Conservation (phyloP, 1,139 yeast species). For the Blastobotrys raffinosifermentans region DNA sequence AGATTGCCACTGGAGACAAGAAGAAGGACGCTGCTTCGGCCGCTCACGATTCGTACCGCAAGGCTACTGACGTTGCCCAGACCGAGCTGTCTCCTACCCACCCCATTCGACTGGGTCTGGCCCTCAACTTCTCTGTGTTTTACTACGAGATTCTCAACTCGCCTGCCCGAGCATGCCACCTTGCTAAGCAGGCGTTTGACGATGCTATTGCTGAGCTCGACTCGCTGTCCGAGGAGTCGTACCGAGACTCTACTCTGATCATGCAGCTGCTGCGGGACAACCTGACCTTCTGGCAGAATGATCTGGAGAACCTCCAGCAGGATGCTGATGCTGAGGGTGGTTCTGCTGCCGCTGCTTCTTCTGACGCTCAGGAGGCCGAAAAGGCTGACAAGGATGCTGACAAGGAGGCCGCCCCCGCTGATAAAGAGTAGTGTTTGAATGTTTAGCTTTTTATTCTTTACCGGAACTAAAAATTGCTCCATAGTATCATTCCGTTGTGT, state of each 20-base stretch:
- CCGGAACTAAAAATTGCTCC: too few relatives aligned
- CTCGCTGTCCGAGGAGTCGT: constrained; percentile 95
- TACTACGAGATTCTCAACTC: constrained; percentile 97
- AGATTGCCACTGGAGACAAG: constrained; percentile 88
- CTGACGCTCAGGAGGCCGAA: constrained; percentile 10
- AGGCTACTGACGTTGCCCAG: constrained; percentile 96
- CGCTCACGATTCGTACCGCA: constrained; percentile 91
- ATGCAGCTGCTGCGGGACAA: constrained; percentile 99
- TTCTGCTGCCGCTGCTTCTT: constrained; percentile 15
- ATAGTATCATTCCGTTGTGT: too few relatives aligned
- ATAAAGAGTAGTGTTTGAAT: neutral
- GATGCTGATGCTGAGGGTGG: constrained; percentile 40
- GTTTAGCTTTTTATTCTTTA: too few relatives aligned
- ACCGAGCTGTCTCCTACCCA: constrained; percentile 98
- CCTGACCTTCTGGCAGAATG: constrained; percentile 96
- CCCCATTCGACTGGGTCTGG: constrained; percentile 97
- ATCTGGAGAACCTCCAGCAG: constrained; percentile 66
- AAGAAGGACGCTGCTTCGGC: constrained; percentile 93
- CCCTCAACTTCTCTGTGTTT: constrained; percentile 95
- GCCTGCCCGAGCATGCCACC: constrained; percentile 98
- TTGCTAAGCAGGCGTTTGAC: constrained; percentile 98
- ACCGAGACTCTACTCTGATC: constrained; percentile 95
- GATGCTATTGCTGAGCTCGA: constrained; percentile 99
- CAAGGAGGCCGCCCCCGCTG: constrained; percentile 5
- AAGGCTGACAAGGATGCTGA: constrained; percentile 4